A percentile compares a stretch with the other conserved stretches of the same genome.
phyloP scores from a whole-genome alignment of 257 asterid genomes.

The Solanum chaucha region DNA sequence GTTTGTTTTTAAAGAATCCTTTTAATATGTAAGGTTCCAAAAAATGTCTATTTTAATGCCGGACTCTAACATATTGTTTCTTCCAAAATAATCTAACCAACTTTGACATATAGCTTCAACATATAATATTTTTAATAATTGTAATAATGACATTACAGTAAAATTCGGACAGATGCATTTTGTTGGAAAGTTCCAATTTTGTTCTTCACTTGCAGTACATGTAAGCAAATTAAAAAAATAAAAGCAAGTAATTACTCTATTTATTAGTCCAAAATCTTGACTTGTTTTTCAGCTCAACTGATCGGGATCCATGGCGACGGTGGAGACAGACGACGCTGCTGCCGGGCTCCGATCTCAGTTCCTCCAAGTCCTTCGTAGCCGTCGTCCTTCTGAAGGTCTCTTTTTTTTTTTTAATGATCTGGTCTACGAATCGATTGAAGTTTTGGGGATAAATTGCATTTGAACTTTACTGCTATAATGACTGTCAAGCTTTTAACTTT shows the following conservation, averaged over 20 bases:
- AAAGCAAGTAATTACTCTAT: not conserved
- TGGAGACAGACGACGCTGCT: slow-evolving; percentile 5
- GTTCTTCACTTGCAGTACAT: not conserved
- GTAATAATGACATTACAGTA: not conserved
- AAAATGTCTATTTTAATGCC: no score
- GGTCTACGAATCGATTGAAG: not conserved
- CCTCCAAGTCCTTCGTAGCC: slow-evolving; percentile 44
- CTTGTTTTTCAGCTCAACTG: not conserved
- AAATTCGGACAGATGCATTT: not conserved
- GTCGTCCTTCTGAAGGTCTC: slow-evolving; percentile 55
- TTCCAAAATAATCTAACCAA: not conserved
- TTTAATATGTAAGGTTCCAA: no score
- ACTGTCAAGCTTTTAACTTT: not conserved
- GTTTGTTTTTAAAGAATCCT: accelerated
- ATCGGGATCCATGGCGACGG: not conserved
- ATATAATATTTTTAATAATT: not conserved
- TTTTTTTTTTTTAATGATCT: not conserved
- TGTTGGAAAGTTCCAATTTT: not conserved
- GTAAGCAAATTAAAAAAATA: not conserved
- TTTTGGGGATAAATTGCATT: not conserved
- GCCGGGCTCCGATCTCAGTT: slow-evolving; percentile 36
- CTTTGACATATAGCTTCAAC: not conserved
- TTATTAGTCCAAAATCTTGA: not conserved
- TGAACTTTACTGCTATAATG: not conserved
- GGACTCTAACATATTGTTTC: accelerated